These are phyloP conservation scores for Geranium rotundifolium DNA, from an alignment of 345 rosid species.

Conservation along the genomic window DNA sequence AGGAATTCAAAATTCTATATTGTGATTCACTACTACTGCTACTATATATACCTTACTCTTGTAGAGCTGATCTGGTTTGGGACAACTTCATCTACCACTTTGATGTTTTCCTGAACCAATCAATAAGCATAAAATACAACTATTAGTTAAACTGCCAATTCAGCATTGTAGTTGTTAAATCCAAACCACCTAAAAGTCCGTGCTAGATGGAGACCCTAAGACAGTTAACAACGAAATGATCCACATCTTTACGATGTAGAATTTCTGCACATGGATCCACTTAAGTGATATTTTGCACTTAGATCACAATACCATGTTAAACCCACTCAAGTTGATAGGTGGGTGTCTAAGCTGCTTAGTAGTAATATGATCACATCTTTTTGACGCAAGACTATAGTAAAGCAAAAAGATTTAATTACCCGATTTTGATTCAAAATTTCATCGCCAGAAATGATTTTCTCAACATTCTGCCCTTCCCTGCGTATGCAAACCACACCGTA, in stretches of 20 bases:
- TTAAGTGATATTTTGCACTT: too few relatives aligned
- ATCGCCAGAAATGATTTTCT: slow-evolving; percentile 38
- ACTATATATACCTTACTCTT: slow-evolving; percentile 44
- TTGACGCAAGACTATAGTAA: background rate
- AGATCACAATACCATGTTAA: too few relatives aligned
- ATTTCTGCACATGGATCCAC: too few relatives aligned
- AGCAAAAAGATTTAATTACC: slow-evolving; percentile 21
- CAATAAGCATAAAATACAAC: background rate
- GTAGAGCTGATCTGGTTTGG: slow-evolving; percentile 86
- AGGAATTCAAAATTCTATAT: background rate
- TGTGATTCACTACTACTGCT: background rate
- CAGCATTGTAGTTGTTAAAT: too few relatives aligned
- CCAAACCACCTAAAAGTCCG: too few relatives aligned
- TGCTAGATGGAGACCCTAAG: too few relatives aligned
- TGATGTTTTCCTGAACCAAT: slow-evolving; percentile 43
- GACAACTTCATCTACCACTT: slow-evolving; percentile 45
- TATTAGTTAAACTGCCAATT: too few relatives aligned
- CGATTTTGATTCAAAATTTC: slow-evolving; percentile 35
- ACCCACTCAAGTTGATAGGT: too few relatives aligned
- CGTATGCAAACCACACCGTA: slow-evolving; percentile 81
- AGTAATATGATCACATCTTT: background rate
- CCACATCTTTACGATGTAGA: too few relatives aligned
- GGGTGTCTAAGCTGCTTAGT: too few relatives aligned
- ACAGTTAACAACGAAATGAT: too few relatives aligned
- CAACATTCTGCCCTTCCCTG: slow-evolving; percentile 69